phyloP scores from a whole-genome alignment of 345 rosid genomes.

The Cardamine occulta region DNA sequence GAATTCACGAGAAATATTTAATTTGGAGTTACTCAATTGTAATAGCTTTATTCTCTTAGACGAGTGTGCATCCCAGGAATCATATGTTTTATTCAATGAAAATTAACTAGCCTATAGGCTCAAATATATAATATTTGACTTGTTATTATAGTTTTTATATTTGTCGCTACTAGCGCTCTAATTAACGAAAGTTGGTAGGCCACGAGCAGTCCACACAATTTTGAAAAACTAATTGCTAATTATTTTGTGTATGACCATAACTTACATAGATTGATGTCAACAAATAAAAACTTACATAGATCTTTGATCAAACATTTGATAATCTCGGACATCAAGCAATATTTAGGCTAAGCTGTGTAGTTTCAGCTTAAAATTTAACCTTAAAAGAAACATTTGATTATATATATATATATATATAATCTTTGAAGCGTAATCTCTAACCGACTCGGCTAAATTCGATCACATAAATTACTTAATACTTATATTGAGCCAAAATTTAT shows the following conservation, averaged over 20 bases:
- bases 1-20: constrained; percentile 6
- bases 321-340: not conserved
- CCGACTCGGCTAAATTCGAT: not conserved
- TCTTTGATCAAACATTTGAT: not conserved
- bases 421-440: not conserved
- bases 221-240: not conserved
- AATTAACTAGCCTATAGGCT: not conserved
- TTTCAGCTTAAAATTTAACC: not conserved
- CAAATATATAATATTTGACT: not conserved
- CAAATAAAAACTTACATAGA: not conserved
- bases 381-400: not conserved
- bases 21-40: constrained; percentile 21
- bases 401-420: not conserved
- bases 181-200: not conserved
- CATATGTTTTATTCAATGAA: not conserved
- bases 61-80: constrained; percentile 12
- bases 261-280: not conserved
- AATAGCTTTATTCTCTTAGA: not conserved
- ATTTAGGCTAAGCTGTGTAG: not conserved
- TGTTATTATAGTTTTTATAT: not conserved
- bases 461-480: not conserved
- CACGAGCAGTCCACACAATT: constrained; percentile 4
- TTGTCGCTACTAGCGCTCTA: constrained; percentile 2
- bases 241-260: constrained; percentile 1
- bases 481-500: not conserved